Percentiles rank a stretch among this genome's conserved stretches.
These are phyloP conservation scores for Blepharisma stoltei DNA, from an alignment of 73 alveolate species.

Conservation along the genomic window DNA sequence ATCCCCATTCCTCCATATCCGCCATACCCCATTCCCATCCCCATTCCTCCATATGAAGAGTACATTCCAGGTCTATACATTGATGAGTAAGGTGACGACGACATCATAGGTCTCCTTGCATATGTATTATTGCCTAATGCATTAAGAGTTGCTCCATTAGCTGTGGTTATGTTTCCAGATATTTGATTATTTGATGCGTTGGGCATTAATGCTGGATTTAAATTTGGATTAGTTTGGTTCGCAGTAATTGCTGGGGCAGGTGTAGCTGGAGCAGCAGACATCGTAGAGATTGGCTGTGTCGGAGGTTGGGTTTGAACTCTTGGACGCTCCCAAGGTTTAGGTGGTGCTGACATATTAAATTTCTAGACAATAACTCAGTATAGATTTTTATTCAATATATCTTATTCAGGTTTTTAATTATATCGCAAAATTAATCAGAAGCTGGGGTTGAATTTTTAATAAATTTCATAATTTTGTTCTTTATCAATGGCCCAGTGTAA, in stretches of 20 bases:
- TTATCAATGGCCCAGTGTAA: background rate
- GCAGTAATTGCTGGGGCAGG: background rate
- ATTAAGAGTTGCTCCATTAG: background rate
- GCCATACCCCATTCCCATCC: constrained; percentile 22
- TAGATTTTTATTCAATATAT: too few relatives aligned
- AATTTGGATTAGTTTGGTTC: background rate
- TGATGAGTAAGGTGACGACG: background rate
- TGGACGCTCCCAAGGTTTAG: constrained; percentile 23
- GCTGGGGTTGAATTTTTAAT: too few relatives aligned
- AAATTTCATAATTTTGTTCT: background rate
- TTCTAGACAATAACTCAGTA: too few relatives aligned
- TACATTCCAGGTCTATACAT: background rate
- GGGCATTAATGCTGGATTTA: background rate
- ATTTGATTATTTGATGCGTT: background rate
- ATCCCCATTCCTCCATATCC: constrained; percentile 9
- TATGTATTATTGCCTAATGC: background rate
- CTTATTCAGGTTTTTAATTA: too few relatives aligned
- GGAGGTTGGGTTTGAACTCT: background rate
- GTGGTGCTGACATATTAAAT: constrained; percentile 17
- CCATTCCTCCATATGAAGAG: background rate
- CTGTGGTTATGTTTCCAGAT: background rate
- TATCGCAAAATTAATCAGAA: too few relatives aligned
- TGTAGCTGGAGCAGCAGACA: background rate
- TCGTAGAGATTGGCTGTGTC: background rate
- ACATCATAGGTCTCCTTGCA: constrained; percentile 16